Evolutionary conservation across 306 rosid genomes (phyloP), one percentile per base, ranked within the genome.

Genomic region (Cicer pinnatifidum): DNA sequence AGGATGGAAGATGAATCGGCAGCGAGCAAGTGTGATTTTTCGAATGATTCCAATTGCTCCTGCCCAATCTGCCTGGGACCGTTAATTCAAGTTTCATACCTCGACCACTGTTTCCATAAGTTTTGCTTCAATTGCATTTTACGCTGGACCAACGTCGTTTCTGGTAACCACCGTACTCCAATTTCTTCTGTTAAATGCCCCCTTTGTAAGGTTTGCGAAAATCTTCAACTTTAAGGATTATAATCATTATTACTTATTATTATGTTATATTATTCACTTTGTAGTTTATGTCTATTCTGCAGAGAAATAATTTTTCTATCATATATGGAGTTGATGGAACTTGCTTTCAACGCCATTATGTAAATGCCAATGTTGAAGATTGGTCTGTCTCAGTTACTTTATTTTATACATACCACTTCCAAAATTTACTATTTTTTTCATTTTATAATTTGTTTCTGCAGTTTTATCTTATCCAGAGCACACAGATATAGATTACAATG

Each of bases 401-500:
- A 11, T 11, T 1, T 46, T 46, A 11, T 11, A 46, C 10, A 65
- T 75, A 75, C 20, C 16, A 28, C 15, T 50, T 76, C 46, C 33
- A 66, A 23, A 1, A 11, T 47, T 44, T 47, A 69, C 51, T 58
- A 76, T 47, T 8, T 20, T 16, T 73, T 15, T 46, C 67, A 69
- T 80, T 69, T 39, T 61, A 59, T 40, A 61, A 78, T 75, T 68
- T 85, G 78, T 7, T 6, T 44, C 15, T 75, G 85, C 91, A 91
- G 97, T 84, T 91, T 91, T 84, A 53, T 79, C 78, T 83, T 89
- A 60, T 83, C 98, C 40, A 88, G 78, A 78, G 89, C 82, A 0
- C 98, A 89, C 79, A 88, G 87, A 81, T 91, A 78, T 71, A 89
- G 98, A 80, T 89, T 91, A 71, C 97, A 91, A 67, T 89, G 95